Evolutionary conservation across 2,329 filamentous ascomycete genomes (phyloP), one percentile per base, ranked within the genome.

Genomic region (Colletotrichum chlorophyti): DNA sequence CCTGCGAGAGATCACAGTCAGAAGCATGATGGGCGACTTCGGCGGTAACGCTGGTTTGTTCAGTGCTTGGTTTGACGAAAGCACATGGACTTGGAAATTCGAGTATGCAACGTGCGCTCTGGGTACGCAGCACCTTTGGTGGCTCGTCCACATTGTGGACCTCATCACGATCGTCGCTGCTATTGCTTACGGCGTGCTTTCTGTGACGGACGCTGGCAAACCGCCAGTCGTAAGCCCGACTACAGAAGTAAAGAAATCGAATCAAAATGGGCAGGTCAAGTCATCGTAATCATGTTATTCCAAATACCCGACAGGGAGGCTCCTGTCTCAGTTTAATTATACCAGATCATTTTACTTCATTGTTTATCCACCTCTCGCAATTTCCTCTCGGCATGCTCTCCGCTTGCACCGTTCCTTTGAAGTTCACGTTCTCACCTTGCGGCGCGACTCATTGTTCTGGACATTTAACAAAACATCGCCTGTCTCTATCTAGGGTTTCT

Each of bases 21-120:
- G 93, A 58, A 97, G 92, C 73, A 98, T 99, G 93, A 99, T 99
- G 95, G 95, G 95, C 53, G 91, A 91, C 54, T 99, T 90, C 73
- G 89, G 87, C n/a, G 95, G 95, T 17, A 95, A 97, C 70, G 92
- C 93, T 0, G 95, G 93, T 0, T 79, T 99, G 37, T 75, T 99
- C 35, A 95, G 90, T 61, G 83, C 91, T 1, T 99, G 94, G 94
- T 98, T 94, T 69, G 91, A 98, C 71, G 73, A 83, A 53, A 78
- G 81, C 3, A 73, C 74, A 1, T 88, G 85, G 79, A 85, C 90
- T 70, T 99, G 95, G 95, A 82, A 82, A 63, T 91, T 91, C 64
- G 91, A 94, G 65, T 95, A 95, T 65, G 80, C 79, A 8, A 90
- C 85, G 63, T 99, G 95, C 70, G 81, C 84, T 3, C 76, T 96